Evolutionary conservation across 176 grass and related monocot species (phyloP).

Genomic region (Paspalum notatum): DNA sequence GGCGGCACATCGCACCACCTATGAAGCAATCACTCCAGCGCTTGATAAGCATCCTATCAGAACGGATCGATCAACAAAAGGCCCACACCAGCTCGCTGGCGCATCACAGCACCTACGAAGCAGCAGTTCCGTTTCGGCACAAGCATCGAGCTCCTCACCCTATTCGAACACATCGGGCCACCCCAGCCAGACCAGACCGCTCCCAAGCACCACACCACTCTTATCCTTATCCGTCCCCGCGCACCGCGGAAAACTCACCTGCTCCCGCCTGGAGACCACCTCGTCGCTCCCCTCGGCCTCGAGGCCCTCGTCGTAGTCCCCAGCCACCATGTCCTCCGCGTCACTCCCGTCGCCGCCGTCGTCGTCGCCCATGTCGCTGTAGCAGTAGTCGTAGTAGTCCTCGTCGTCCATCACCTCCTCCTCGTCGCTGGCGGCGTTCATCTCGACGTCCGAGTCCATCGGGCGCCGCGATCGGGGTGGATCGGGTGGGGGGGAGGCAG

Average conservation of each 20-base stretch:
- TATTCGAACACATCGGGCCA: not conserved
- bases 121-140: not conserved
- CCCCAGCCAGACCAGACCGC: too few species aligned
- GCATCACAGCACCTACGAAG: not conserved
- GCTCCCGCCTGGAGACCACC: slow-evolving; percentile 54
- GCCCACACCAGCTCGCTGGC: not conserved
- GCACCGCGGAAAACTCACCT: slow-evolving; percentile 56
- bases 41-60: not conserved
- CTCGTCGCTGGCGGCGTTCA: slow-evolving; percentile 61
- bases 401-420: slow-evolving; percentile 83
- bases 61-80: slow-evolving; percentile 15
- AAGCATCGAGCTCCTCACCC: not conserved
- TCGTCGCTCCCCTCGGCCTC: slow-evolving; percentile 68
- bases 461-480: slow-evolving; percentile 14
- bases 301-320: slow-evolving; percentile 55
- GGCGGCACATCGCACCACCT: not conserved
- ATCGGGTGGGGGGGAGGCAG: not conserved
- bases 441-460: slow-evolving; percentile 87
- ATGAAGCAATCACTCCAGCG: not conserved
- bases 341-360: slow-evolving; percentile 25
- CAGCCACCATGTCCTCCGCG: slow-evolving; percentile 43
- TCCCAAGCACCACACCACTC: not conserved
- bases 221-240: not conserved
- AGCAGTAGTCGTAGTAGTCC: slow-evolving; percentile 55
- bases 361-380: slow-evolving; percentile 54